Percentiles rank a stretch among this genome's conserved stretches.
phyloP scores from a whole-genome alignment of 805 yeast species.

The Candida qinlingensis region DNA sequence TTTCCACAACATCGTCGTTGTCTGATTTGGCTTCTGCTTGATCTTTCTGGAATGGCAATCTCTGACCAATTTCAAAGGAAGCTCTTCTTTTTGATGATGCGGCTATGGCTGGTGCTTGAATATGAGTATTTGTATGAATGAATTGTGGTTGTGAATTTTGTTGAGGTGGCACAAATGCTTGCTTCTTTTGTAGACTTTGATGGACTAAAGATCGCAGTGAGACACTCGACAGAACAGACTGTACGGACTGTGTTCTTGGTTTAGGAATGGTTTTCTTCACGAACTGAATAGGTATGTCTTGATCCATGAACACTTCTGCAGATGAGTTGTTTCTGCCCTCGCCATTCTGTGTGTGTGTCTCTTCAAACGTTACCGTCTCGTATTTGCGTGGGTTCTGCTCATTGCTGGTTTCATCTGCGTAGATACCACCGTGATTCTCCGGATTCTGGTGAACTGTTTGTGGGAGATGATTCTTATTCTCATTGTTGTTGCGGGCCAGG shows the following conservation, averaged over 20 bases:
- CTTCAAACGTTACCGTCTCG: background rate
- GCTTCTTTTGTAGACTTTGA: slow-evolving; percentile 11
- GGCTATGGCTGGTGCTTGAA: slow-evolving; percentile 37
- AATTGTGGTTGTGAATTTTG: slow-evolving; percentile 19
- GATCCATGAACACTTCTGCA: slow-evolving; percentile 44
- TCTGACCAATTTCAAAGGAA: slow-evolving; percentile 27
- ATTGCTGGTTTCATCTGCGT: background rate
- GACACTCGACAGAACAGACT: slow-evolving; percentile 48
- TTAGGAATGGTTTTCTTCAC: slow-evolving; percentile 60
- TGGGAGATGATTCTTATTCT: background rate
- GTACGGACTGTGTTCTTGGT: slow-evolving; percentile 34
- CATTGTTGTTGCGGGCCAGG: background rate
- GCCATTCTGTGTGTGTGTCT: slow-evolving; percentile 57
- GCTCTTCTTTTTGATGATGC: slow-evolving; percentile 29
- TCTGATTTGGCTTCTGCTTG: slow-evolving; percentile 12
- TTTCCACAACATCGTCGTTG: slow-evolving; percentile 12
- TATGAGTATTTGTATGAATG: slow-evolving; percentile 30
- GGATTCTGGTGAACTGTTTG: background rate
- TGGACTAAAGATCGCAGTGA: slow-evolving; percentile 47
- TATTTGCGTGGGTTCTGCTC: background rate
- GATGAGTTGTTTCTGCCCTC: background rate
- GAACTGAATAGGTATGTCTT: slow-evolving; percentile 63
- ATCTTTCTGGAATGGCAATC: slow-evolving; percentile 32
- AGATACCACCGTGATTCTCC: background rate
- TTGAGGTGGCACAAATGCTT: slow-evolving; percentile 11